Evolutionary conservation across 352 stramenopile genomes (phyloP), one percentile per base, ranked within the genome.

Genomic region (Phytopythium ostracodes): DNA sequence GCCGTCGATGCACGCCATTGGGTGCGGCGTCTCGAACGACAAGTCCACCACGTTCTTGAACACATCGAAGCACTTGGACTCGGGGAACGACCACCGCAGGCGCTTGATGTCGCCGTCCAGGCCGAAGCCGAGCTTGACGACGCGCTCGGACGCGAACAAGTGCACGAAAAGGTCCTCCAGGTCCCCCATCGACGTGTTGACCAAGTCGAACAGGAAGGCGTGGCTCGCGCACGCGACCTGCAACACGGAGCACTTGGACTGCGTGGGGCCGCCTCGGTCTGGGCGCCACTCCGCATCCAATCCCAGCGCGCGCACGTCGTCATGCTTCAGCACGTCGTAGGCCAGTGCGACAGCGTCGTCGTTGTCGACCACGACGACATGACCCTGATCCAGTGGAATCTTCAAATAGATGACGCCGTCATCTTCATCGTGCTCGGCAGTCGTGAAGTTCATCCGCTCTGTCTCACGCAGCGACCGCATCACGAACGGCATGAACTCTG

Each of bases 201-300:
- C 25, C 2, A 90, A 66, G 54, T 92, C 83, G 56, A 89, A 88
- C 20, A 92, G 70, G 52, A 92, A 90, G 20, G 84, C 76, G 50
- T 86, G 76, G 25, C 71, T 70, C n/a, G 77, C 70, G 38, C 80
- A 92, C 29, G 83, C 80, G 49, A 90, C 69, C 56, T 90, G 80
- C 38, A 92, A 70, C 40, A 90, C 75, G 1, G 83, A 83, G 59
- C 79, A 89, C 44, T 81, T 82, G 8, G 82, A 89, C 50, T 84
- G 79, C 24, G 72, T 60, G 22, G 71, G 60, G 3, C 69, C 74
- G 8, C 63, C 65, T 5, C 47, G 36, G 56, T 92, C 83, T 4
- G 80, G 80, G 7, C 80, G 76, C 83, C 83, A 92, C 56, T 92
- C 83, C 15, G 76, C 80, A 33, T 92, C 83, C n/a, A 89, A 76